Conservation (phyloP, 345 rosid genomes). For the Arabidopsis thaliana region DNA sequence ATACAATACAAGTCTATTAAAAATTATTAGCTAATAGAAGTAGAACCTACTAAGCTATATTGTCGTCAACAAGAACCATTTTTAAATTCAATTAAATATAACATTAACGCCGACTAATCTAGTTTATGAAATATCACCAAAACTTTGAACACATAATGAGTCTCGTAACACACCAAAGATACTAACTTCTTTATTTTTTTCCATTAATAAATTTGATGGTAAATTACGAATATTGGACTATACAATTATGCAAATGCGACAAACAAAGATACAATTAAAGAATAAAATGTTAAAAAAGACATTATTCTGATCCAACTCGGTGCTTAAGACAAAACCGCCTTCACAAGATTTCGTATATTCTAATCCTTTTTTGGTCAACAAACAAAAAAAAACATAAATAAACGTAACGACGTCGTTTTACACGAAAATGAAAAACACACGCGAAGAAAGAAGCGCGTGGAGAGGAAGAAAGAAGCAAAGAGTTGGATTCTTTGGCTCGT, state of each 20-base stretch:
- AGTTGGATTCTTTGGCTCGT: conserved; percentile 55
- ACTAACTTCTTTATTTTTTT: neutral
- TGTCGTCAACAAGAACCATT: neutral
- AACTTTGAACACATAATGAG: conserved; percentile 5
- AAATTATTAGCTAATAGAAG: neutral
- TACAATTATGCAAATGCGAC: conserved; percentile 14
- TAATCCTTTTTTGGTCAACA: conserved; percentile 36
- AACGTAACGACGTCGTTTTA: conserved; percentile 21
- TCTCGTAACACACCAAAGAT: conserved; percentile 1
- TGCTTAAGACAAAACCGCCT: conserved; percentile 45
- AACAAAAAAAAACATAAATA: neutral
- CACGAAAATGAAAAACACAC: neutral
- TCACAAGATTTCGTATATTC: conserved; percentile 47
- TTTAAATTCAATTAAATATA: neutral
- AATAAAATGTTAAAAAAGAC: neutral
- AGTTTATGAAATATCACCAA: conserved; percentile 23
- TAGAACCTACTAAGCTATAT: neutral
- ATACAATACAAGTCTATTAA: neutral
- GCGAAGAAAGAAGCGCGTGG: conserved; percentile 30
- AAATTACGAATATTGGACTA: neutral
- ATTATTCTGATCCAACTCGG: conserved; percentile 31
- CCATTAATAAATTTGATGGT: neutral
- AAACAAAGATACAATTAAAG: conserved; percentile 23
- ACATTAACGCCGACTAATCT: conserved; percentile 17
- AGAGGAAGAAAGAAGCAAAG: neutral